These are phyloP conservation scores for Boletus austroedulis DNA, from an alignment of 1,284 basidiomycete species.

Conservation along the genomic window DNA sequence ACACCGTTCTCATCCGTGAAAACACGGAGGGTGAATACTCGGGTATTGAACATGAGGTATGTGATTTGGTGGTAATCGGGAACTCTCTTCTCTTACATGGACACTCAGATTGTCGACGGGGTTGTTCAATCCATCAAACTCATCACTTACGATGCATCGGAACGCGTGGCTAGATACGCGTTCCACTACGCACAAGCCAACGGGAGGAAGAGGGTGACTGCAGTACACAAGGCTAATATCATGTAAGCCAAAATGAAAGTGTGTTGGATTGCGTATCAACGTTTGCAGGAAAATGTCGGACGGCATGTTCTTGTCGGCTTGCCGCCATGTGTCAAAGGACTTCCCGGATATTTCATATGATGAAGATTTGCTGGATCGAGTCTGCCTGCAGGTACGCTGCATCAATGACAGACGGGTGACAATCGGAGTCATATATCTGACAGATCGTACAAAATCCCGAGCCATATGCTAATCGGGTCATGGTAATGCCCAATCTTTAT, in stretches of 20 bases:
- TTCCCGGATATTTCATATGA: conserved; percentile 95
- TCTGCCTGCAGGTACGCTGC: conserved; percentile 78
- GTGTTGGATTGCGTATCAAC: conserved; percentile 13
- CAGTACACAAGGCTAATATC: conserved; percentile 99
- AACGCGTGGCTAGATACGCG: conserved; percentile 97
- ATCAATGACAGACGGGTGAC: background rate
- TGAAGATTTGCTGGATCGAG: conserved; percentile 96
- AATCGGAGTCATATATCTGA: background rate
- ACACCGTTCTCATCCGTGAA: conserved; percentile 98
- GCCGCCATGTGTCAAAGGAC: conserved; percentile 94
- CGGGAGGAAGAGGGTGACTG: conserved; percentile 91
- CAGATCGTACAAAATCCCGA: conserved; percentile 89
- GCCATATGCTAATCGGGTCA: conserved; percentile 95
- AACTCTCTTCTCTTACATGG: conserved; percentile 13
- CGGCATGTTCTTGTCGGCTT: conserved; percentile 99
- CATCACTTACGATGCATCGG: conserved; percentile 98
- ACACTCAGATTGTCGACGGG: conserved; percentile 80
- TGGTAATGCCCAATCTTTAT: conserved; percentile 99
- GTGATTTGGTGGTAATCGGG: conserved; percentile 10
- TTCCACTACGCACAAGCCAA: conserved; percentile 94
- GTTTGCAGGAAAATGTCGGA: conserved; percentile 93
- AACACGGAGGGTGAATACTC: conserved; percentile 99
- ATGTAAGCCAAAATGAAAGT: conserved; percentile 58
- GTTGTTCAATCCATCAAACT: conserved; percentile 99
- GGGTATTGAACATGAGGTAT: conserved; percentile 95